Evolutionary conservation across 2,329 filamentous ascomycete species (phyloP).

Genomic region (Colletotrichum tropicale): DNA sequence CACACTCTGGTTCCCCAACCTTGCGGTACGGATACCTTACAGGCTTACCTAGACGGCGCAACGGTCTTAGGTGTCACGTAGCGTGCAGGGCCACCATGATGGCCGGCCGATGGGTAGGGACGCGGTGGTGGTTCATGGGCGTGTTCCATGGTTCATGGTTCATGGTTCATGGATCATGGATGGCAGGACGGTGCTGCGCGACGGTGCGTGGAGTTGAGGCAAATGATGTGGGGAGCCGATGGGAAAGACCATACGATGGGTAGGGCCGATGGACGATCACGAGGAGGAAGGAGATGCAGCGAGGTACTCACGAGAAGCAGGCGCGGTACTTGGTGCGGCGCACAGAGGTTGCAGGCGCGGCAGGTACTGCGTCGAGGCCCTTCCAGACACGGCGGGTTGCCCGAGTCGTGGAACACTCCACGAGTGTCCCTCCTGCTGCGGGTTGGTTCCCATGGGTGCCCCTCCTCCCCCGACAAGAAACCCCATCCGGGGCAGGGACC

Average conservation of each 20-base stretch:
- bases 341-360: neutral
- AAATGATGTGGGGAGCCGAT: slow-evolving; percentile 3
- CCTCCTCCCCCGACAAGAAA: neutral
- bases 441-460: neutral
- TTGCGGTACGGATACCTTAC: neutral
- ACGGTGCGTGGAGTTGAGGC: slow-evolving; percentile 1
- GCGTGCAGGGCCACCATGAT: neutral
- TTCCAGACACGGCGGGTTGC: neutral
- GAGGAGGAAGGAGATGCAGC: neutral
- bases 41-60: neutral
- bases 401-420: neutral
- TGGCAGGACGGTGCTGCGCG: neutral
- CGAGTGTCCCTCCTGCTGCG: neutral
- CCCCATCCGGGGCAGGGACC: neutral
- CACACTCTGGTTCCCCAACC: neutral
- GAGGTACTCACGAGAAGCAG: neutral
- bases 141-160: neutral
- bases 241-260: neutral
- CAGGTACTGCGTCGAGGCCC: neutral
- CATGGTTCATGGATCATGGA: neutral
- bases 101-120: neutral
- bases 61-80: neutral
- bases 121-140: neutral
- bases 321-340: neutral
- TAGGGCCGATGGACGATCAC: slow-evolving; percentile 6